Percentiles rank a stretch among this genome's conserved stretches.
phyloP scores from a whole-genome alignment of 192 early-diverging fungal species.

The Coemansia sp. region DNA sequence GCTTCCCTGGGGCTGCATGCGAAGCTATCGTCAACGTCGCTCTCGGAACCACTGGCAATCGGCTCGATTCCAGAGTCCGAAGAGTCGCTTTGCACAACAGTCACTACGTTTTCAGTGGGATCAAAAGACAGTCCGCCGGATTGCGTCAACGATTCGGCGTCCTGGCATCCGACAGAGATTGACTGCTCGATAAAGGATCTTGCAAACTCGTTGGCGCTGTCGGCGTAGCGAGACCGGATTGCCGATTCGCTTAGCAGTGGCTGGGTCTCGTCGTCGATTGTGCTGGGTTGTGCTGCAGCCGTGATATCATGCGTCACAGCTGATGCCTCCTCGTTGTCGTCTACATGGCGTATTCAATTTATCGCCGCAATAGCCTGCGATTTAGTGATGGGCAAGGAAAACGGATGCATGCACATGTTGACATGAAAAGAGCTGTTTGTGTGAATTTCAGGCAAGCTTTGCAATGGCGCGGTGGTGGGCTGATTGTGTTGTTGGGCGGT shows the following conservation, averaged over 20 bases:
- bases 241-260: constrained; percentile 50
- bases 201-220: constrained; percentile 47
- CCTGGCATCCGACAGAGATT: background rate
- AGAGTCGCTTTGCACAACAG: constrained; percentile 35
- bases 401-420: no score
- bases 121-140: constrained; percentile 15
- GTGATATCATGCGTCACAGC: constrained; percentile 1
- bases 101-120: constrained; percentile 25
- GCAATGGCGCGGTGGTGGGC: background rate
- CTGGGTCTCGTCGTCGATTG: constrained; percentile 29
- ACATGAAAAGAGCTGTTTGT: no score
- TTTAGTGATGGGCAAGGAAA: background rate
- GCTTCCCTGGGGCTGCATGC: background rate
- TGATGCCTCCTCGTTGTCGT: constrained; percentile 11
- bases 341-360: background rate
- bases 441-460: background rate
- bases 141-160: background rate
- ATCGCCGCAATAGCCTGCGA: no score
- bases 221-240: constrained; percentile 44
- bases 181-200: constrained; percentile 38
- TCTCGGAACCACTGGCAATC: background rate
- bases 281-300: background rate
- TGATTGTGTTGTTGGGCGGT: background rate
- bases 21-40: background rate
- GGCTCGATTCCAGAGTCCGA: constrained; percentile 43